Evolutionary conservation across 371 early-diverging fungal species (phyloP).

Genomic region (Cladochytrium tenue): DNA sequence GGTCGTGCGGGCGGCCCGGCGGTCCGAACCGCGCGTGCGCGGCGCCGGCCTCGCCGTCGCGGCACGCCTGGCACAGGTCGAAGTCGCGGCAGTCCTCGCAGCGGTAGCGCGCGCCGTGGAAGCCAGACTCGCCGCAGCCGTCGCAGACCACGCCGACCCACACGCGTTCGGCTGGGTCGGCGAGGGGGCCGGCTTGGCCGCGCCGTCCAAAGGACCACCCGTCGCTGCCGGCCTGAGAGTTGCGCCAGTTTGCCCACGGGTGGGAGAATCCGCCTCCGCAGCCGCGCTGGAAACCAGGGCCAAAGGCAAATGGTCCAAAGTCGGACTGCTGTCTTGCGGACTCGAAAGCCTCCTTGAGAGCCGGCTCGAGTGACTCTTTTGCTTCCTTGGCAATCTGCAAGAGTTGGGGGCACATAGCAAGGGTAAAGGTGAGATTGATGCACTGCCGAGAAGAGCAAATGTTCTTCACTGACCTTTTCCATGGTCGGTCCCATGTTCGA

Average conservation of each 20-base stretch:
- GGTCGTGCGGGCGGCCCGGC: too few relatives aligned
- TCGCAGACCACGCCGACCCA: conserved; percentile 35
- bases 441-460: not conserved
- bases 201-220: not conserved
- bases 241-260: not conserved
- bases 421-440: not conserved
- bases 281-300: not conserved
- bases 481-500: conserved; percentile 27
- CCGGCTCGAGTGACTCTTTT: conserved; percentile 10
- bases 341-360: conserved; percentile 8
- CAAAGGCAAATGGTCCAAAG: not conserved
- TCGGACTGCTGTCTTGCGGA: not conserved
- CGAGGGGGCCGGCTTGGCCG: conserved; percentile 1
- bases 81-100: conserved; percentile 34
- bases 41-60: not conserved
- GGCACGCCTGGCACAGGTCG: conserved; percentile 35
- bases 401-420: not conserved
- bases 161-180: conserved; percentile 10
- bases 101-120: conserved; percentile 29
- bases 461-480: conserved; percentile 27
- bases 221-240: not conserved
- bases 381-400: conserved; percentile 21
- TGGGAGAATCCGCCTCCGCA: not conserved
- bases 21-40: too few relatives aligned
- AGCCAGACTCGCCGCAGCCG: conserved; percentile 24